phyloP scores from a whole-genome alignment of 2,329 filamentous ascomycete species.

The Rhytidhysteron rufulum region DNA sequence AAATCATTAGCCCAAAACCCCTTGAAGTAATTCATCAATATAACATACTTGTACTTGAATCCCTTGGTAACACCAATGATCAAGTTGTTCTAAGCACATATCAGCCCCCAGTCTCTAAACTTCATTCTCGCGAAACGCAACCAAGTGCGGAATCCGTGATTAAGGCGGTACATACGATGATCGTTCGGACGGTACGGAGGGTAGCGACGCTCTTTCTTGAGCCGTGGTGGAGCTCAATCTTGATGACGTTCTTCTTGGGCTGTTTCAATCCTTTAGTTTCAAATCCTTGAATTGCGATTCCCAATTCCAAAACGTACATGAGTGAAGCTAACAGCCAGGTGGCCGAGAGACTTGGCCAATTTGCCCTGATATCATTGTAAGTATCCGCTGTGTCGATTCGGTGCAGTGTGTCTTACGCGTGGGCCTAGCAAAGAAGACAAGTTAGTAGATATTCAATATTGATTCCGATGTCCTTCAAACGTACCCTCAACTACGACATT shows the following conservation, averaged over 20 bases:
- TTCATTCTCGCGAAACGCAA: slow-evolving; percentile 4
- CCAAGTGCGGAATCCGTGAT: too few species aligned
- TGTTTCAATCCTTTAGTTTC: slow-evolving; percentile 17
- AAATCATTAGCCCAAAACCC: slow-evolving; percentile 9
- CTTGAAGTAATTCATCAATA: background rate
- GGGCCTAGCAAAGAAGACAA: slow-evolving; percentile 23
- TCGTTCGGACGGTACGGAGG: slow-evolving; percentile 93
- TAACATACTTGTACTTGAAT: slow-evolving; percentile 86
- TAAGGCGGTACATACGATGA: slow-evolving; percentile 72
- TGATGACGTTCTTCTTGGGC: slow-evolving; percentile 80
- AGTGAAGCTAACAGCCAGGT: slow-evolving; percentile 94
- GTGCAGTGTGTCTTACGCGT: slow-evolving; percentile 6
- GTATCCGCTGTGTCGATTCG: slow-evolving; percentile 18
- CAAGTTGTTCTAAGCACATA: slow-evolving; percentile 89
- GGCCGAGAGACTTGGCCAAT: slow-evolving; percentile 93
- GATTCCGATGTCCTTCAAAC: slow-evolving; percentile 60
- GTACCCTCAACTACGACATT: slow-evolving; percentile 96
- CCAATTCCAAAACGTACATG: slow-evolving; percentile 41
- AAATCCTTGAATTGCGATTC: background rate
- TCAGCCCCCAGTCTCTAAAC: slow-evolving; percentile 14
- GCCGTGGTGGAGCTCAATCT: slow-evolving; percentile 98
- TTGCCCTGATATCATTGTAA: slow-evolving; percentile 61
- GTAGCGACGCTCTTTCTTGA: slow-evolving; percentile 96
- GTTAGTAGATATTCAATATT: slow-evolving; percentile 11
- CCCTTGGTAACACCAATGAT: slow-evolving; percentile 98